Conservation (phyloP, 139 green algal species). For the Diplosphaera chodatii region DNA sequence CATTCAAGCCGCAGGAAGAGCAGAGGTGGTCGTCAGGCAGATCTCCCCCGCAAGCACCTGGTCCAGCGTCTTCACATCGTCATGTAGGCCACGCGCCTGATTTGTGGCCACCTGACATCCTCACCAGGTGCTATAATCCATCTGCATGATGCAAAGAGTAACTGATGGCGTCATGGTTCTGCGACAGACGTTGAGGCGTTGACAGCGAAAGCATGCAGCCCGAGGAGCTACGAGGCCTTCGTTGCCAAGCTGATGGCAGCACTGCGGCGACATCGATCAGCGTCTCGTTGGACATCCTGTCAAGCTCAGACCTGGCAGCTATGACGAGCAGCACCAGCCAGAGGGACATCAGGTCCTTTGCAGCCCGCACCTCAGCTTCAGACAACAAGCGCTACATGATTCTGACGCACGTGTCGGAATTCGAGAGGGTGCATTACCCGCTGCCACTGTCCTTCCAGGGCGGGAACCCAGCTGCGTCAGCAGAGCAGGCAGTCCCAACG, state of each 20-base stretch:
- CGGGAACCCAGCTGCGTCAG: conserved; percentile 62
- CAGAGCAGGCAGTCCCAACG: conserved; percentile 32
- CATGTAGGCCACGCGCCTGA: no score
- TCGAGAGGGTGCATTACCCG: conserved; percentile 87
- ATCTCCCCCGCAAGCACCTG: conserved; percentile 46
- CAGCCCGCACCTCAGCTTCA: conserved; percentile 18
- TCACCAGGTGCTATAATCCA: no score
- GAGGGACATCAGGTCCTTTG: neutral
- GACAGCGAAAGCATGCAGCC: conserved; percentile 60
- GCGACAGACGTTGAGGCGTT: conserved; percentile 89
- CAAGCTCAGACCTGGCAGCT: conserved; percentile 71
- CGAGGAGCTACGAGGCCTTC: conserved; percentile 54
- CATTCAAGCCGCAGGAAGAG: neutral
- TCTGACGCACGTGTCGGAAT: conserved; percentile 84
- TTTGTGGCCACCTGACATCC: no score
- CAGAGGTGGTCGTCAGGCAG: conserved; percentile 64
- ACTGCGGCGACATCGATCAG: conserved; percentile 62
- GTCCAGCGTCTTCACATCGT: conserved; percentile 61
- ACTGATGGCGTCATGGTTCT: no score
- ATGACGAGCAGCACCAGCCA: conserved; percentile 51
- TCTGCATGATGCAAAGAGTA: no score
- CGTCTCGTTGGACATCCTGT: conserved; percentile 85
- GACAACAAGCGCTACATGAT: conserved; percentile 92
- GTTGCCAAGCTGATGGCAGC: conserved; percentile 76
- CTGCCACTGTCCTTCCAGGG: conserved; percentile 72